Conservation (phyloP, 2,329 filamentous ascomycete genomes). For the Chaetomiaceae sp. region DNA sequence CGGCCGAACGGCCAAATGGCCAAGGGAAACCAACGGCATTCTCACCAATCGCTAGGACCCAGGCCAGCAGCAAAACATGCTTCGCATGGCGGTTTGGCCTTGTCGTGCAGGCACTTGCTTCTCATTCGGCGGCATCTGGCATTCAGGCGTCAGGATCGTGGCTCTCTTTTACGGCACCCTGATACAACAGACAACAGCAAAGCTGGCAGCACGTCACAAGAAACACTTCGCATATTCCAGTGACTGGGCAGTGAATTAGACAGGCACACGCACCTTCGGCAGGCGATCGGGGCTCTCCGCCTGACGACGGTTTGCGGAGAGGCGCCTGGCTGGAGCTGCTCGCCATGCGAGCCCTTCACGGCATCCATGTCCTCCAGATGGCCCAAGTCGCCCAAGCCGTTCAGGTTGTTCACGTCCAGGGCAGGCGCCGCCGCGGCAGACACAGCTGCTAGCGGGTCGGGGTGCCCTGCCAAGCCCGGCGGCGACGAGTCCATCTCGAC, state of each 20-base stretch:
- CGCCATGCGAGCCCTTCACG: no score
- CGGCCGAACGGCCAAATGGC: not conserved
- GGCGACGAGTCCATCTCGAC: constrained; percentile 17
- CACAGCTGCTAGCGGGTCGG: constrained; percentile 1
- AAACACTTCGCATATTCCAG: not conserved
- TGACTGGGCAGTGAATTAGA: not conserved
- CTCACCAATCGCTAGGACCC: constrained; percentile 44
- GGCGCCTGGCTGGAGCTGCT: constrained; percentile 3
- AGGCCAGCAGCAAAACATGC: constrained; percentile 47
- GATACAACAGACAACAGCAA: not conserved
- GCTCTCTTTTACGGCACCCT: constrained; percentile 2
- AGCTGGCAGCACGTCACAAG: not conserved
- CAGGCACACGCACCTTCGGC: constrained; percentile 41
- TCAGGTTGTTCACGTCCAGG: no score
- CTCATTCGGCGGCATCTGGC: constrained; percentile 49
- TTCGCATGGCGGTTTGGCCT: constrained; percentile 43
- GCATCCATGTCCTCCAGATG: no score
- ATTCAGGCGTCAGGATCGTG: not conserved
- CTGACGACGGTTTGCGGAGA: constrained; percentile 31
- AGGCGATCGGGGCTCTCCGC: constrained; percentile 47
- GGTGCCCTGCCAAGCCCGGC: no score
- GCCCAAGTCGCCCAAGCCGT: no score
- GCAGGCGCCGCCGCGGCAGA: constrained; percentile 4
- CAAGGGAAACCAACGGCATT: not conserved
- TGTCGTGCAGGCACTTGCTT: constrained; percentile 50